Base-by-base conservation (phyloP, 2,329 filamentous ascomycete species). In the Ceratocystis papillata region DNA sequence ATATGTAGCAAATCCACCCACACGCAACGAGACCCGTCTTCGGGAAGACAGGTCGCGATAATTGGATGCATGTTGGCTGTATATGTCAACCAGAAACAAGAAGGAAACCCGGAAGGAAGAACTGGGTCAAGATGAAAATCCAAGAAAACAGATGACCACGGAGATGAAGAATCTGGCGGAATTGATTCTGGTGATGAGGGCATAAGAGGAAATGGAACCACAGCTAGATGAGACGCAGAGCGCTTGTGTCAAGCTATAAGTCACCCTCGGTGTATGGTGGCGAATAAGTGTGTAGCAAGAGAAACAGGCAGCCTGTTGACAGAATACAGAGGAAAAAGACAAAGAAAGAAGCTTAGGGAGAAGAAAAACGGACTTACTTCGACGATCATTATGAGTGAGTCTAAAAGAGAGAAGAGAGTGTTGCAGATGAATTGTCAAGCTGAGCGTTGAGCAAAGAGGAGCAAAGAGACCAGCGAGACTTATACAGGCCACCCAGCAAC, bases 361-460 rank as follows among this genome's bases (percentile, higher is more conserved):
- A 25, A 53, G 48, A 55, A 41, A 37, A 63, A 25, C 55, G 30
- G 44, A 53, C 72, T 73, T 70, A 73, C 73, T 70, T 72, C 69
- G 12, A 75, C 72, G 61, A 73, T 72, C 74, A 76, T 75, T 45
- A 65, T 71, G 69, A 66, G 20, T 46, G 10, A 63, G 44, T n/a
- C n/a, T 6, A 3, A 17, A 7, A 63, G 61, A 33, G 25, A 50
- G 22, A 48, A 48, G 41, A 33, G 44, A 33, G 5, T n/a, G n/a
- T 33, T 48, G 28, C 15, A 25, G 12, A 22, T 8, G 28, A 20
- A 30, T 28, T n/a, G 59, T 15, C 10, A 28, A 22, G 28, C 17
- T 46, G 61, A 30, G 48, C 53, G n/a, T 20, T 28, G 28, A 28
- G 5, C 28, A 28, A 28, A 28, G 28, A 28, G 4, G 22, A 30